A percentile compares a stretch with the other conserved stretches of the same genome.
These are phyloP conservation scores for Cenchrus americanus DNA, from an alignment of 176 grass and related monocot genomes.

Conservation along the genomic window DNA sequence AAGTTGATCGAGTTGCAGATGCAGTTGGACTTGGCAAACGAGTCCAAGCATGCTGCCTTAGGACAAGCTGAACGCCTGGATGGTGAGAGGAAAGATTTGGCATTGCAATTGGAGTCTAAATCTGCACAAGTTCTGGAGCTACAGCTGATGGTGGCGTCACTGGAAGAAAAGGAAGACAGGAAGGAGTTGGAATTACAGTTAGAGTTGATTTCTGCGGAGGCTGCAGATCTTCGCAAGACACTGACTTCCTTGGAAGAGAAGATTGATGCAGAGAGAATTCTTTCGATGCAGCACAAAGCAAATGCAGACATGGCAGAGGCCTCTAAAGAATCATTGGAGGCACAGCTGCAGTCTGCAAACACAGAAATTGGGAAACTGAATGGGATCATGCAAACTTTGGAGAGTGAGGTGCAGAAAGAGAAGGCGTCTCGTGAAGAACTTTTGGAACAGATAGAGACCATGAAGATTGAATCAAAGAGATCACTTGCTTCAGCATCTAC, in stretches of 20 bases:
- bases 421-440: constrained; percentile 55
- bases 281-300: constrained; percentile 58
- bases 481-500: constrained; percentile 30
- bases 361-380: constrained; percentile 53
- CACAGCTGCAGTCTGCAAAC: constrained; percentile 55
- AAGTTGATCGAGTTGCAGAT: constrained; percentile 71
- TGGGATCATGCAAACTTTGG: constrained; percentile 50
- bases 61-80: constrained; percentile 51
- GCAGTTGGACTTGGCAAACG: constrained; percentile 58
- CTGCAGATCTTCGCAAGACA: constrained; percentile 48
- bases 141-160: constrained; percentile 37
- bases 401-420: constrained; percentile 56
- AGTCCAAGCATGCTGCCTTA: constrained; percentile 54
- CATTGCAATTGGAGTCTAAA: constrained; percentile 57
- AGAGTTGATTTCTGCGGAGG: constrained; percentile 54
- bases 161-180: constrained; percentile 55
- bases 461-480: constrained; percentile 54
- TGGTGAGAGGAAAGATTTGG: constrained; percentile 59
- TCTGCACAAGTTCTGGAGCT: constrained; percentile 57
- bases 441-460: constrained; percentile 46
- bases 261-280: constrained; percentile 54
- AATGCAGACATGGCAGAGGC: constrained; percentile 53
- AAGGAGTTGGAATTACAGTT: constrained; percentile 68
- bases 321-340: constrained; percentile 57
- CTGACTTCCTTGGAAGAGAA: constrained; percentile 67